Base-by-base conservation (phyloP, 345 rosid genomes). In the Kernera saxatilis region DNA sequence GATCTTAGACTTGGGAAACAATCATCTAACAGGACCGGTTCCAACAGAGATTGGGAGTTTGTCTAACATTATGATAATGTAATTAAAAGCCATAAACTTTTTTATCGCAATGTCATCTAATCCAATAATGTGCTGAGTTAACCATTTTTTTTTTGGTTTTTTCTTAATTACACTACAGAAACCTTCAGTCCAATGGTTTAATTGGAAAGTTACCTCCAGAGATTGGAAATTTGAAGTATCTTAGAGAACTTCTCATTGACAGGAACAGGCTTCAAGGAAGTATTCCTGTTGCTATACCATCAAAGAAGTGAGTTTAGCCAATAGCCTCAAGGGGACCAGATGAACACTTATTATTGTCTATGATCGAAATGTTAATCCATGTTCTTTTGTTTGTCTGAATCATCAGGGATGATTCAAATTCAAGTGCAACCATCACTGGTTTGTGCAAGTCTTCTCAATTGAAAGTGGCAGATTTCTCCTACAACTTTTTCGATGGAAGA, bases 101-200 rank as follows among this genome's bases (percentile, higher is more conserved):
- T n/a, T n/a, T n/a, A n/a, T n/a, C n/a, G 22, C n/a, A 22, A 12
- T 32, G 51, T 9, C 75, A 39, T 39, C 6, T 40, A 40, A 43
- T 72, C 43, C 0, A 1, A 23, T 41, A 21, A 39, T 60, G 44
- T 39, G 14, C 61, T 56, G 14, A 67, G 15, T 33, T 54, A 22
- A 44, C 21, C 5, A 12, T 17, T 58, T 7, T 10, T 30, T 15
- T 4, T 37, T 5, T 4, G 6, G 32, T 2, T 11, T 27, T 4
- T 5, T 65, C 44, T 66, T 78, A 64, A 51, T 14, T 4, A 27
- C 17, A 48, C 12, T 10, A 50, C 85, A 95, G 99, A 84, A 87
- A 92, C 81, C 94, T 95, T 66, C 89, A 90, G 82, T 87, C 89
- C 64, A 95, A 95, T 80, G 94, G 97, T 46, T 87, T 95, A 69